Percentiles rank a stretch among this genome's conserved stretches.
Evolutionary conservation across 228 moss, liverwort and hornwort species (phyloP).

Genomic region (Sphagnum magellanicum): DNA sequence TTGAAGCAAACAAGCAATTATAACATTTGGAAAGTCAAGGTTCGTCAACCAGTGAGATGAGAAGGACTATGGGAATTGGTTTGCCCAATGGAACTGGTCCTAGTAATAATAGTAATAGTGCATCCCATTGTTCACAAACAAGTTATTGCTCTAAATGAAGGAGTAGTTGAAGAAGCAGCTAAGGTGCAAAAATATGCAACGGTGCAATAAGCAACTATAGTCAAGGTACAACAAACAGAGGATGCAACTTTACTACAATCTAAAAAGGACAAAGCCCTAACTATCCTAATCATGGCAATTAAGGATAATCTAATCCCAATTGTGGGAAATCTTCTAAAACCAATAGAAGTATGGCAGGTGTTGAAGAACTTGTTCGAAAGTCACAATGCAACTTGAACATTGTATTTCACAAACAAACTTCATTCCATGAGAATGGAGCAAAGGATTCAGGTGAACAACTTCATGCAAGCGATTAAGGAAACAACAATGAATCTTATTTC

Average conservation of each 20-base stretch:
- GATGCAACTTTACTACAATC: not conserved
- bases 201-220: rapidly evolving
- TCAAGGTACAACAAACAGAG: not conserved
- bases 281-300: not conserved
- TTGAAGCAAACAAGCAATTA: not conserved
- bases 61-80: not conserved
- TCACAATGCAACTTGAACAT: not conserved
- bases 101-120: too few species aligned
- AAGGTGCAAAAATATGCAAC: not conserved
- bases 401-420: not conserved
- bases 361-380: not conserved
- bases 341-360: not conserved
- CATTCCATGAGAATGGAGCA: not conserved
- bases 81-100: not conserved
- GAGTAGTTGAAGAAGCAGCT: not conserved
- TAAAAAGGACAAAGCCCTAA: not conserved
- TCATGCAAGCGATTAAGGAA: not conserved
- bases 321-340: not conserved
- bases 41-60: not conserved
- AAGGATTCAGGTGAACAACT: not conserved
- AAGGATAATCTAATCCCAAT: not conserved
- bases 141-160: not conserved
- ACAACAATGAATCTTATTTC: not conserved
- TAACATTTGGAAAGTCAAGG: not conserved
- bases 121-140: not conserved